Evolutionary conservation across 1,284 basidiomycete genomes (phyloP), one percentile per base, ranked within the genome.

Genomic region (Serendipita sp.): DNA sequence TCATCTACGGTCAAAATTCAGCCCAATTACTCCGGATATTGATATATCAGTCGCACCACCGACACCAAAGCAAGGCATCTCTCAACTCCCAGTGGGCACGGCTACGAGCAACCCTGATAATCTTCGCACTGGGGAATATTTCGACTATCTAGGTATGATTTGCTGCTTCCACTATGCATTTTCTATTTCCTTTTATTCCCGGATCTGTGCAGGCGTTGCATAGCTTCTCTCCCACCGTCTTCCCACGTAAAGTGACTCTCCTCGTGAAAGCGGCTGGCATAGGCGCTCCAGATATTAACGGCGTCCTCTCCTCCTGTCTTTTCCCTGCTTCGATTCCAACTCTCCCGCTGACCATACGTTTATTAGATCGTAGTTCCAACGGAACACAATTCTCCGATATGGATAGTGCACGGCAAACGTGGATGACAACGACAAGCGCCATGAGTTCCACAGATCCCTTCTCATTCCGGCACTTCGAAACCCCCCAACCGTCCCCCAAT

Each of bases 371-470:
- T 8, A 34, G 34, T 8, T 58, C 53, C 10, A 26, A 32, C 22
- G 26, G 32, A 5, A 22, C 53, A n/a, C 53, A 58, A 34, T 58
- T 34, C 26, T 58, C 53, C 22, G 53, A 8, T 10, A 10, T n/a
- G 26, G 32, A 58, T 26, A n/a, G 26, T 30, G 53, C 29, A 26
- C 22, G 53, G 8, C 26, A 58, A 34, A 58, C 53, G 22, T 58
- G 53, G 53, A 58, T 58, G 53, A 58, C 53, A 29, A 58, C 53
- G 22, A 58, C 53, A n/a, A 58, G 53, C 34, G 53, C 22, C 4
- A 32, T 58, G 26, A 58, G 22, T 30, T 12, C 32, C 2, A 32
- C 53, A 12, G 53, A 58, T 34, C 53, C 53, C 6, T 58, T 58
- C 32, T 58, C 53, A 10, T 58, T 58, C 32, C 26, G 53, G 17